Percentiles rank a stretch among this genome's conserved stretches.
These are phyloP conservation scores for Dryas alaskensis DNA, from an alignment of 306 rosid genomes.

Conservation along the genomic window DNA sequence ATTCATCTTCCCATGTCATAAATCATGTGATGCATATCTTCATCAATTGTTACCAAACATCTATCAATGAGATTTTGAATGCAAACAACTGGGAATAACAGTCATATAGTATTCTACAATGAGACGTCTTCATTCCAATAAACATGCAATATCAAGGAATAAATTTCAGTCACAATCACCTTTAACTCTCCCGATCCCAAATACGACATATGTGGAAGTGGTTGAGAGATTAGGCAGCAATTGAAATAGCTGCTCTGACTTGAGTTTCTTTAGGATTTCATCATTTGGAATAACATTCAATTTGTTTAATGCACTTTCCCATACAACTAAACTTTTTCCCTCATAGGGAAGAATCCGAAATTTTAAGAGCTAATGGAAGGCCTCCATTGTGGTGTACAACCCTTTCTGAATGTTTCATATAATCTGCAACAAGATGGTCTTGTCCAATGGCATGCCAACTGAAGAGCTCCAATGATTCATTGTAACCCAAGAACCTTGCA, in stretches of 20 bases:
- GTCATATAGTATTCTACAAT: neutral
- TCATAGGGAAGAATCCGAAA: neutral
- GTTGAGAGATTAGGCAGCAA: too few relatives aligned
- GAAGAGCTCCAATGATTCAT: neutral
- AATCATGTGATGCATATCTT: neutral
- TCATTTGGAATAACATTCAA: neutral
- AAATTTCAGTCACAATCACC: neutral
- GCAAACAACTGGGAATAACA: neutral
- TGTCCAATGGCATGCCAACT: neutral
- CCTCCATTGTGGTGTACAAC: neutral
- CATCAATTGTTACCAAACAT: neutral
- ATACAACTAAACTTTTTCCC: neutral
- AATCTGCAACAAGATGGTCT: neutral
- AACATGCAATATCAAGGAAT: neutral
- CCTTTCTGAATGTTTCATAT: neutral
- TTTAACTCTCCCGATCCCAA: too few relatives aligned
- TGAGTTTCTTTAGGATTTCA: neutral
- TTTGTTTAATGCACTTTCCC: neutral
- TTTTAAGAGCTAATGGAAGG: neutral
- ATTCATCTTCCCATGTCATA: neutral
- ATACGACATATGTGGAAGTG: too few relatives aligned
- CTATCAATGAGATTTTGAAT: neutral
- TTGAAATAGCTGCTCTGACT: neutral
- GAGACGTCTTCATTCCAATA: neutral
- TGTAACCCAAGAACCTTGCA: neutral